Evolutionary conservation across 495 filamentous ascomycete species (phyloP).

Genomic region (Lasiosphaeris hirsuta): DNA sequence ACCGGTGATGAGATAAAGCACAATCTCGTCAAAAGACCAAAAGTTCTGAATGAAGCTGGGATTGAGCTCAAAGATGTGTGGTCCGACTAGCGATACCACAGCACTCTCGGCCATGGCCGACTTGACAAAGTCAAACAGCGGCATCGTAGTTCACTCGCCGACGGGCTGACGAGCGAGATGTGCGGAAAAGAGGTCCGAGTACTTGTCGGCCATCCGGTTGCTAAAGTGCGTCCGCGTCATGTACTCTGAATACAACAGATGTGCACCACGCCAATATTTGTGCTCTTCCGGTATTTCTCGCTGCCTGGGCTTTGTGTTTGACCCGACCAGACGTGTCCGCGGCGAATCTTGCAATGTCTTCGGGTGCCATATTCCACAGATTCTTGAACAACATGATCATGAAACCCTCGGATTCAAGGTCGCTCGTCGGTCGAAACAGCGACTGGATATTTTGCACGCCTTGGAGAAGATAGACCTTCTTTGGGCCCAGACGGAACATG

Average conservation of each 20-base stretch:
- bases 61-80: conserved; percentile 18
- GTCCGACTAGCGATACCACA: conserved; percentile 17
- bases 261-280: conserved; percentile 20
- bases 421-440: conserved; percentile 17
- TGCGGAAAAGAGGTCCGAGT: too few species aligned
- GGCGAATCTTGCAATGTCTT: conserved; percentile 17
- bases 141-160: conserved; percentile 9
- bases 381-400: conserved; percentile 17
- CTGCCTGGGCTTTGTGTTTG: too few species aligned
- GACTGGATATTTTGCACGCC: conserved; percentile 21
- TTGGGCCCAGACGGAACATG: conserved; percentile 24
- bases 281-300: conserved; percentile 9
- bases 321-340: conserved; percentile 20
- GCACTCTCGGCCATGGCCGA: conserved; percentile 18
- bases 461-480: conserved; percentile 25
- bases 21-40: conserved; percentile 23
- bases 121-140: conserved; percentile 17
- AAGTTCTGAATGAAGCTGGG: conserved; percentile 22
- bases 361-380: conserved; percentile 1
- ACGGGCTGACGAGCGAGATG: too few species aligned
- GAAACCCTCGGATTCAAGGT: conserved; percentile 21
- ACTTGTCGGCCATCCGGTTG: conserved; percentile 13
- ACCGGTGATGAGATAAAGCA: conserved; percentile 11
- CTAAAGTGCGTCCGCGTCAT: conserved; percentile 8
- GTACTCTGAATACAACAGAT: conserved; percentile 18